Conservation (phyloP, 2,329 filamentous ascomycete genomes). For the Cytospora leucostoma region DNA sequence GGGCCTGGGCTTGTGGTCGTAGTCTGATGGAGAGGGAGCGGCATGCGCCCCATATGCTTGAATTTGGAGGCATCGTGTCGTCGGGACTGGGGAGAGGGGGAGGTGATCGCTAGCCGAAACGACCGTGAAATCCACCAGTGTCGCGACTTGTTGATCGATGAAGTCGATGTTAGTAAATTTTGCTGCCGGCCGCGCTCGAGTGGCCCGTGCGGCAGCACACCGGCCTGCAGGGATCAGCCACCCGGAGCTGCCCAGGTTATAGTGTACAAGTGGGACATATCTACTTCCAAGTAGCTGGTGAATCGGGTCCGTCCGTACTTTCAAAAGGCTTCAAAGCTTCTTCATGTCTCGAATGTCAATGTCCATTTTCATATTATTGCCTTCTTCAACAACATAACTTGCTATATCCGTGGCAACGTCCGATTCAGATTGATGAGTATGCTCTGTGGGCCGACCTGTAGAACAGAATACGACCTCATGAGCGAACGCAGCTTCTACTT, state of each 20-base stretch:
- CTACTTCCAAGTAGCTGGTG: too few relatives aligned
- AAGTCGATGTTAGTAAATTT: not conserved
- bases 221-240: not conserved
- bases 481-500: not conserved
- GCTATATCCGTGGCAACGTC: too few relatives aligned
- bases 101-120: not conserved
- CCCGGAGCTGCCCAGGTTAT: not conserved
- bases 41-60: conserved; percentile 50
- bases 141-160: not conserved
- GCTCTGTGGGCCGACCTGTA: too few relatives aligned
- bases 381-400: too few relatives aligned
- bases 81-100: conserved; percentile 17
- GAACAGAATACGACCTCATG: too few relatives aligned
- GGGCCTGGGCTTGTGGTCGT: conserved; percentile 35
- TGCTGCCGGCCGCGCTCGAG: not conserved
- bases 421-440: too few relatives aligned
- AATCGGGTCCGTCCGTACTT: too few relatives aligned
- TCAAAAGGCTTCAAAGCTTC: too few relatives aligned
- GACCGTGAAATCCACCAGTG: not conserved
- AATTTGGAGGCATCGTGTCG: conserved; percentile 55
- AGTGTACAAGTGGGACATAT: too few relatives aligned
- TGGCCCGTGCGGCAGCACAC: not conserved
- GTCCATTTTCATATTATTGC: too few relatives aligned
- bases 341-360: too few relatives aligned
- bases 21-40: conserved; percentile 44